These are phyloP conservation scores for Tricholoma furcatifolium DNA, from an alignment of 768 basidiomycete genomes.

Conservation along the genomic window DNA sequence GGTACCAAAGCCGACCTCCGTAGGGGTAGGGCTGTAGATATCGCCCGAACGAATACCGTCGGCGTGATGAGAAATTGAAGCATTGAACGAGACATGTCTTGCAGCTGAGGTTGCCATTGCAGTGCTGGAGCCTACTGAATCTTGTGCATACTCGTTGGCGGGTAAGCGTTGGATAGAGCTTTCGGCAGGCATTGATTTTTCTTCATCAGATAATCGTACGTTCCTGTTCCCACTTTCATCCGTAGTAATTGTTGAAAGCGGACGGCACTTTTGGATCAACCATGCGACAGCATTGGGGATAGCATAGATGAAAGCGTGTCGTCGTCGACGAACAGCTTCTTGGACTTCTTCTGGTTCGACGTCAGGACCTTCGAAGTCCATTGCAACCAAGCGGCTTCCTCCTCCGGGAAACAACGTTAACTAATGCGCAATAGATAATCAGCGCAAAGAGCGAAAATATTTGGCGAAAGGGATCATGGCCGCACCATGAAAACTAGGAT, in stretches of 20 bases:
- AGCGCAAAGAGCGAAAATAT: background rate
- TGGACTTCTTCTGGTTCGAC: conserved; percentile 55
- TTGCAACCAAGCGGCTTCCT: conserved; percentile 48
- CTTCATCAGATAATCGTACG: conserved; percentile 1
- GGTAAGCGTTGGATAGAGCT: background rate
- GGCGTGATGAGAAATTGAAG: conserved; percentile 16
- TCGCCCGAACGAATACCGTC: conserved; percentile 12
- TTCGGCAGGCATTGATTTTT: background rate
- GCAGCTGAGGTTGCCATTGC: background rate
- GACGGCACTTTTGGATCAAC: background rate
- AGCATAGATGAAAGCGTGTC: conserved; percentile 24
- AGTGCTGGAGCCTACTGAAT: background rate
- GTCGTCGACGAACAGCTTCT: conserved; percentile 39
- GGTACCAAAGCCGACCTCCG: conserved; percentile 8
- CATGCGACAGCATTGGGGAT: conserved; percentile 14
- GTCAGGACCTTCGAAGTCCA: conserved; percentile 68
- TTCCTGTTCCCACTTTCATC: background rate
- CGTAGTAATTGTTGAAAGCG: background rate
- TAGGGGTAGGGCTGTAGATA: conserved; percentile 6
- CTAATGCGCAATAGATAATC: conserved; percentile 27
- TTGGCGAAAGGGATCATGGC: background rate
- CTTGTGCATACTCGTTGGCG: background rate
- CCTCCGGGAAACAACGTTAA: conserved; percentile 67
- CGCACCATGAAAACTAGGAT: conserved; percentile 58
- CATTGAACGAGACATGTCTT: conserved; percentile 24